These are phyloP conservation scores for Ceratobasidium sp. DNA, from an alignment of 1,284 basidiomycete species.

Conservation along the genomic window DNA sequence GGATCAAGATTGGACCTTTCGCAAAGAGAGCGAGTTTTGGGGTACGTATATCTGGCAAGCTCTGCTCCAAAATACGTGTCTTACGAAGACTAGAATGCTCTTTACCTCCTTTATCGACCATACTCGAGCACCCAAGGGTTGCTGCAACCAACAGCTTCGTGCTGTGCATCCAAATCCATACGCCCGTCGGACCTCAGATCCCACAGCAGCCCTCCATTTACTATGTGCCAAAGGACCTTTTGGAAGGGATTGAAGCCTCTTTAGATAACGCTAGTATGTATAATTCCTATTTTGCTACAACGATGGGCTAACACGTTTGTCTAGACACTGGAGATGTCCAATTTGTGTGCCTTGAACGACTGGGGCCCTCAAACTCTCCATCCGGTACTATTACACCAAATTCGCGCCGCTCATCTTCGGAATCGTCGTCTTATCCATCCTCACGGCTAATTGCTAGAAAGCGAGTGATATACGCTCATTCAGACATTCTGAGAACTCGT, in stretches of 20 bases:
- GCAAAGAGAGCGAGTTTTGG: slow-evolving; percentile 78
- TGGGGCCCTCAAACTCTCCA: slow-evolving; percentile 50
- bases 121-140: slow-evolving; percentile 72
- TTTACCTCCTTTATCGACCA: slow-evolving; percentile 71
- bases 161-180: slow-evolving; percentile 77
- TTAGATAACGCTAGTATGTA: slow-evolving; percentile 73
- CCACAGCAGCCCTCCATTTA: slow-evolving; percentile 75
- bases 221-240: slow-evolving; percentile 72
- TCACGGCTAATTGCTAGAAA: slow-evolving; percentile 68
- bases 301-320: background rate
- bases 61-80: background rate
- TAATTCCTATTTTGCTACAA: background rate
- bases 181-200: slow-evolving; percentile 72
- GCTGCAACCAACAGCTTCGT: slow-evolving; percentile 73
- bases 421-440: slow-evolving; percentile 60
- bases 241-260: slow-evolving; percentile 73
- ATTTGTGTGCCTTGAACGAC: slow-evolving; percentile 78
- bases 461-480: slow-evolving; percentile 83
- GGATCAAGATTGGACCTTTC: slow-evolving; percentile 75
- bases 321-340: slow-evolving; percentile 68
- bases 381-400: slow-evolving; percentile 53
- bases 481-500: slow-evolving; percentile 76
- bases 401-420: slow-evolving; percentile 56
- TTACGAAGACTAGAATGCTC: slow-evolving; percentile 66
- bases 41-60: slow-evolving; percentile 60